Percentiles rank a stretch among this genome's conserved stretches.
Evolutionary conservation across 331 rosid genomes (phyloP).

Genomic region (Rosa hybrid): DNA sequence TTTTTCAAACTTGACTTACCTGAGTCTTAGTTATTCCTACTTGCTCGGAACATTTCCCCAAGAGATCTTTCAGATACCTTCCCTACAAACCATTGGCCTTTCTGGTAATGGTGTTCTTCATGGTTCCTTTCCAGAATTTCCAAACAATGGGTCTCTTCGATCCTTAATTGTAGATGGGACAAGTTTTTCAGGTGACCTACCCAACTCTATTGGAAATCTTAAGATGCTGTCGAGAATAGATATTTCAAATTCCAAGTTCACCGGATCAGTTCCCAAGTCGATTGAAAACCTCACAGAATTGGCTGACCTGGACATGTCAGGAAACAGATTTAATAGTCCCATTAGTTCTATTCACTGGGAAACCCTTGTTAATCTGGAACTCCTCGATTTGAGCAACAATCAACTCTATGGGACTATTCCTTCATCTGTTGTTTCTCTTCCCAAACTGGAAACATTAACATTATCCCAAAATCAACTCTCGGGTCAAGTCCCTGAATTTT

Average conservation of each 20-base stretch:
- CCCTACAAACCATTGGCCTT: too few relatives aligned
- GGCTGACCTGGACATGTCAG: background rate
- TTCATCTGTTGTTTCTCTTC: background rate
- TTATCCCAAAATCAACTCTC: background rate
- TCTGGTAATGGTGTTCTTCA: too few relatives aligned
- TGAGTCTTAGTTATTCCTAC: too few relatives aligned
- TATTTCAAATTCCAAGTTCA: background rate
- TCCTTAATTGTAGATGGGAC: too few relatives aligned
- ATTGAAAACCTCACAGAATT: constrained; percentile 9
- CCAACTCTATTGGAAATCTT: background rate
- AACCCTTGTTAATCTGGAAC: background rate
- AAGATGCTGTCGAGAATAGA: background rate
- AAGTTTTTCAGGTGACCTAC: background rate
- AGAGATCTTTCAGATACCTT: too few relatives aligned
- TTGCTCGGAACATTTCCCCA: too few relatives aligned
- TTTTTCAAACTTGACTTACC: too few relatives aligned
- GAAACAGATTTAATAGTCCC: constrained; percentile 15
- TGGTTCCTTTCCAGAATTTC: too few relatives aligned
- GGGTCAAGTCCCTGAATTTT: background rate
- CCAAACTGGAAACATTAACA: fast-evolving
- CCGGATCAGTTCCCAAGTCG: constrained; percentile 11
- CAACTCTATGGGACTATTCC: constrained; percentile 19
- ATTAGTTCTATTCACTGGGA: background rate
- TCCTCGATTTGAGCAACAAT: constrained; percentile 14
- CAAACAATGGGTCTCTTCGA: too few relatives aligned